A percentile compares a stretch with the other conserved stretches of the same genome.
These are phyloP conservation scores for Euphorbia pulcherrima DNA, from an alignment of 345 rosid genomes.

Conservation along the genomic window DNA sequence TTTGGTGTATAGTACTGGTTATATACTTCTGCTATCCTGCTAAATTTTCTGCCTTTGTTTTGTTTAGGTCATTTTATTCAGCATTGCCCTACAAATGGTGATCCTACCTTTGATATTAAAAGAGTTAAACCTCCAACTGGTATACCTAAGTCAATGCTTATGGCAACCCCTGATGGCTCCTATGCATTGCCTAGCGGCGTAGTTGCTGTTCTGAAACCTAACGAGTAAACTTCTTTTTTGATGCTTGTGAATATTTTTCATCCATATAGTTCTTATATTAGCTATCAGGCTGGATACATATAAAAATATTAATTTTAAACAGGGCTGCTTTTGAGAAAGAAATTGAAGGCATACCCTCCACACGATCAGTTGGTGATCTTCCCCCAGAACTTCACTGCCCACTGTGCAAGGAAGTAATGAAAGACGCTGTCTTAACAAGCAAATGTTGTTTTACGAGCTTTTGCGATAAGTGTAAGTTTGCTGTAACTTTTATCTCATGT, in stretches of 20 bases:
- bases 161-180: conserved; percentile 93
- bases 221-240: conserved; percentile 59
- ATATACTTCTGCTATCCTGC: neutral
- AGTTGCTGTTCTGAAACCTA: conserved; percentile 89
- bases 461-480: conserved; percentile 70
- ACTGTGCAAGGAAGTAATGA: conserved; percentile 82
- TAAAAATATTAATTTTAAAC: conserved; percentile 5
- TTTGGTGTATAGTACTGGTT: neutral
- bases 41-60: conserved; percentile 1
- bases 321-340: conserved; percentile 99
- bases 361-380: conserved; percentile 86
- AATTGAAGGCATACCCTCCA: conserved; percentile 89
- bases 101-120: conserved; percentile 81
- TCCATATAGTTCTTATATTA: conserved; percentile 10
- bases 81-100: conserved; percentile 98
- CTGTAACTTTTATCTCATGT: neutral
- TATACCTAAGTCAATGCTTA: conserved; percentile 95
- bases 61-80: conserved; percentile 90
- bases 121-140: conserved; percentile 96
- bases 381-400: conserved; percentile 97
- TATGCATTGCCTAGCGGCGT: conserved; percentile 97
- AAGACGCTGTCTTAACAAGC: conserved; percentile 91
- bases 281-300: neutral
- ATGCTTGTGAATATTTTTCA: neutral
- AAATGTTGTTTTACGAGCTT: conserved; percentile 85